phyloP scores from a whole-genome alignment of 352 stramenopile genomes.

The Globisporangium polare region DNA sequence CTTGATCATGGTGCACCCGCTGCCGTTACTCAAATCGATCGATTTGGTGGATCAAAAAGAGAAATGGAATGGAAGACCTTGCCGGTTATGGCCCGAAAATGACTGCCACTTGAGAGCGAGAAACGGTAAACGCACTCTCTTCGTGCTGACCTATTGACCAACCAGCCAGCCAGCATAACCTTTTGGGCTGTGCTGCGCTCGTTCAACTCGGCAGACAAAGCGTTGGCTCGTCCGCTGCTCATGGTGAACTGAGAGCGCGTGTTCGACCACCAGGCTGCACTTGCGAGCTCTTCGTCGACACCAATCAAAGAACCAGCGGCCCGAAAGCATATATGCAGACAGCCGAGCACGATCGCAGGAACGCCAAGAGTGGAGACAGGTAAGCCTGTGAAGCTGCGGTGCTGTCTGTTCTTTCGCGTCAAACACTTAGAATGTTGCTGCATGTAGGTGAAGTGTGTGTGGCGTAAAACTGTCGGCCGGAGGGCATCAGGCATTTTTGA shows the following conservation, averaged over 20 bases:
- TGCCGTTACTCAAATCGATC: background rate
- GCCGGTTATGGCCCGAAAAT: background rate
- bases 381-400: too few relatives aligned
- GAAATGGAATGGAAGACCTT: background rate
- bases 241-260: background rate
- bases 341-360: background rate
- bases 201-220: background rate
- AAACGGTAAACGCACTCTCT: conserved; percentile 3
- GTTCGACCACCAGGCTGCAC: background rate
- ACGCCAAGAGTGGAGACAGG: background rate
- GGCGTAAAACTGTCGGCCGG: too few relatives aligned
- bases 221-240: background rate
- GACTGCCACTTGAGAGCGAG: background rate
- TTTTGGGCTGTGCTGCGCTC: too few relatives aligned
- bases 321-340: background rate
- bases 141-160: background rate
- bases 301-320: background rate
- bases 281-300: background rate
- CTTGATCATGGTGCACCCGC: background rate
- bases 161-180: background rate
- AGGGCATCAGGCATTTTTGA: conserved; percentile 1
- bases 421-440: too few relatives aligned
- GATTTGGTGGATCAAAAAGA: background rate
- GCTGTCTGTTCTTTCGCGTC: too few relatives aligned
- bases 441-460: too few relatives aligned